Conservation (phyloP, 352 stramenopile species). For the Pythium brassicae region DNA sequence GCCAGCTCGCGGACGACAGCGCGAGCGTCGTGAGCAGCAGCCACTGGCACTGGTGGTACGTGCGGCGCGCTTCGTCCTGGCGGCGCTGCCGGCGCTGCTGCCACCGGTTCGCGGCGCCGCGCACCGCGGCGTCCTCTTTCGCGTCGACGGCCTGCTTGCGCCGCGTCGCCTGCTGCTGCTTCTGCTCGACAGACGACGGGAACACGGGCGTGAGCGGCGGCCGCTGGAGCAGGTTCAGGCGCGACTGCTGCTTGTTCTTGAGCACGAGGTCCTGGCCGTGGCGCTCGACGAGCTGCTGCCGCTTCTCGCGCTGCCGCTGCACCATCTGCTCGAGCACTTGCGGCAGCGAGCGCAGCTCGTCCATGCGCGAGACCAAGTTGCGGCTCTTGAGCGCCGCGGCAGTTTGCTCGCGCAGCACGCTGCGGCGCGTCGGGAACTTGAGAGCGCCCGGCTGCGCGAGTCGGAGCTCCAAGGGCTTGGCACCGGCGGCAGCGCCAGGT, state of each 20-base stretch:
- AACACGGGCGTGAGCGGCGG: constrained; percentile 50
- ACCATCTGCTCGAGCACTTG: constrained; percentile 49
- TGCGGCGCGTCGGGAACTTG: constrained; percentile 37
- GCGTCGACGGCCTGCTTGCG: constrained; percentile 55
- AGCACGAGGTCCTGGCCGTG: constrained; percentile 49
- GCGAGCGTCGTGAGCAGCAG: constrained; percentile 40
- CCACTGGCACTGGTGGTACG: constrained; percentile 57
- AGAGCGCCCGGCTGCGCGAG: constrained; percentile 10
- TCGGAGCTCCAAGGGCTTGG: neutral
- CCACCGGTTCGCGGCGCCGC: constrained; percentile 43
- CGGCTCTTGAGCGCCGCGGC: constrained; percentile 43
- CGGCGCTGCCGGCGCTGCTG: constrained; percentile 36
- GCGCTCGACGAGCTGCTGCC: constrained; percentile 29
- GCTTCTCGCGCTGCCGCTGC: constrained; percentile 24
- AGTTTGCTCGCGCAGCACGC: constrained; percentile 42
- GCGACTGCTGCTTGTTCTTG: constrained; percentile 39
- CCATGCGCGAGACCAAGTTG: constrained; percentile 46
- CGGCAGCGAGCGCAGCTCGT: constrained; percentile 51
- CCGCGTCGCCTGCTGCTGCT: constrained; percentile 33
- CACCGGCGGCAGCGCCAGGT: neutral
- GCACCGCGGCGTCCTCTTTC: constrained; percentile 31
- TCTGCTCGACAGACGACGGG: constrained; percentile 47
- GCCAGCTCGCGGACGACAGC: constrained; percentile 29
- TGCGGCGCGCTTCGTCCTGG: constrained; percentile 23
- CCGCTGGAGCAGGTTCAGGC: constrained; percentile 35